Base-by-base conservation (phyloP, 2,329 filamentous ascomycete genomes). In the Cladosporium sp. region DNA sequence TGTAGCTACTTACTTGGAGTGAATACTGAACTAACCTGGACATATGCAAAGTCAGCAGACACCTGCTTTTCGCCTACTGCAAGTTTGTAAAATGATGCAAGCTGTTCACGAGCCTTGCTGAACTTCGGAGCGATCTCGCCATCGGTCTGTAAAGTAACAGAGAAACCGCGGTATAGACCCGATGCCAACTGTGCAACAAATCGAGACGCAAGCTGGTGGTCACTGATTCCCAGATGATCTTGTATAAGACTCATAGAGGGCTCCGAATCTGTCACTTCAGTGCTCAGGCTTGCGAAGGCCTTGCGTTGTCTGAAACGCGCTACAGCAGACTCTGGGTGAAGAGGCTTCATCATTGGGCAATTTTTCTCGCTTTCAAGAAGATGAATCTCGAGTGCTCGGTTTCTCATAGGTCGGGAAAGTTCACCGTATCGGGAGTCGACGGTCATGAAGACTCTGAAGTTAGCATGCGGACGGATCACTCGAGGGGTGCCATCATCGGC, bases 361-460 rank as follows among this genome's bases (percentile, higher is more conserved):
- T n/a, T 11, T 8, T 21, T 31, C 14, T 53, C 57, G 31, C 44
- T 44, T n/a, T 65, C 63, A 23, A 65, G 40, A 2, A 99, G 82
- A 73, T 89, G 95, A 11, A 99, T 90, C 78, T 99, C 96, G 29
- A 97, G 85, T 58, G 93, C 93, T 76, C 95, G 88, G 78, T 99
- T 99, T 65, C 96, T 86, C 95, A 99, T 99, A 0, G 95, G 95
- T 68, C 95, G 86, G 3, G 95, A 99, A 10, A 99, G 83, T 77
- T 99, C 95, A 21, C 95, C 96, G 76, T 97, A 91, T 59, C 89
- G 88, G 55, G 95, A 89, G 76, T 99, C 94, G 82, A 96, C 91
- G 0, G 94, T 98, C 75, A 99, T 81, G 78, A 99, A 98, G 23
- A 99, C 88, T 65, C 94, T 86, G 78, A 99, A 99, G 67, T 92